Base-by-base conservation (phyloP, 148 eudicot genomes). In the Camellia granthamiana region DNA sequence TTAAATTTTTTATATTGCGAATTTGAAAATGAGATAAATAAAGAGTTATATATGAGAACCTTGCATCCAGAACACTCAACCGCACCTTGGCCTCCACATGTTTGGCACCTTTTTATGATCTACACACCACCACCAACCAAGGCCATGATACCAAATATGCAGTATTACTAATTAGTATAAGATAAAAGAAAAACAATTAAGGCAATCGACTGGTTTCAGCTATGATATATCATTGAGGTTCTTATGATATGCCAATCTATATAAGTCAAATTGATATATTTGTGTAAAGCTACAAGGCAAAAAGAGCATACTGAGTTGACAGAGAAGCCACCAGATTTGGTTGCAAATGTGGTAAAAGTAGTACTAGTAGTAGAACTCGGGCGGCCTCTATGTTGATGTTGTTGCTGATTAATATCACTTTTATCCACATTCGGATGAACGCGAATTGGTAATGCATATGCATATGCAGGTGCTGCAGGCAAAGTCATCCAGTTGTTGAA, bases 51-150 rank as follows among this genome's bases (percentile, higher is more conserved):
- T 23, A 55, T 18, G 44, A 13, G 0, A 68, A 95, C 98, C 97
- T 95, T 93, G 83, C 98, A 95, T 72, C 98, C 98, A 15, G 94
- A 80, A 78, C 98, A 95, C 47, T 95, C 97, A 76, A 95, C 81
- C 49, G 94, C 96, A 73, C 98, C 94, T 85, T 90, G 85, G 42
- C 91, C 97, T 78, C 76, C 65, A 85, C 98, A 95, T 21, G 81
- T 88, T 83, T 90, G 78, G 81, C 98, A 93, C 73, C 77, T 88
- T 54, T 87, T 92, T 2, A 80, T 65, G 21, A 86, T 77, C 97
- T 94, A 73, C 82, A 77, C n/a, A 21, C 15, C 42, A 62, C 30
- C 30, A 23, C 30, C 30, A 23, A 23, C 0, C 30, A 23, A 23
- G 30, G 30, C 30, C 30, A 10, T 42, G 5, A 23, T 23, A 6